Evolutionary conservation across 2,329 filamentous ascomycete genomes (phyloP).

Genomic region (Microdochium paspali): DNA sequence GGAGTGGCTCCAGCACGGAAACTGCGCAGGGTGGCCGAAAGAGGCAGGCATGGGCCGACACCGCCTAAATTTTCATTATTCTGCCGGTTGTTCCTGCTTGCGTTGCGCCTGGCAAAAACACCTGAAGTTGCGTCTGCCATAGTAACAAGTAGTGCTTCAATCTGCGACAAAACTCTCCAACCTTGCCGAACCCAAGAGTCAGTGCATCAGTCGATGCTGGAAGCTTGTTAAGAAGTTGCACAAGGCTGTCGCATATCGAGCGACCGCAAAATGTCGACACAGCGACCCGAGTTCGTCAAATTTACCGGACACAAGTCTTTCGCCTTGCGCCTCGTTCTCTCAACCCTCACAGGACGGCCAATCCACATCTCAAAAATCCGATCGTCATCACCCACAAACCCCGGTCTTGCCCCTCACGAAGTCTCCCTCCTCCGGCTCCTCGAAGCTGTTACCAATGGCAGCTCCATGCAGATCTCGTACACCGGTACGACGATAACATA

Average conservation of each 20-base stretch:
- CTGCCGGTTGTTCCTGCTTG: conserved; percentile 7
- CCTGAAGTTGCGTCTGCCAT: too few relatives aligned
- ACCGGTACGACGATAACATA: conserved; percentile 91
- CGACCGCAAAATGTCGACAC: conserved; percentile 28
- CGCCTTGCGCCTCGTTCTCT: conserved; percentile 73
- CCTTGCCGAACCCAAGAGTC: conserved; percentile 1
- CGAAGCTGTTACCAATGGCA: conserved; percentile 91
- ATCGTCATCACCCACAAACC: conserved; percentile 72
- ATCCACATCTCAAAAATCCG: conserved; percentile 93
- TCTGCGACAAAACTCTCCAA: background rate
- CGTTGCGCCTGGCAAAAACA: background rate
- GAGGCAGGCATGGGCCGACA: background rate
- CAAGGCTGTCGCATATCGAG: background rate
- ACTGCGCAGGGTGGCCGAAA: background rate
- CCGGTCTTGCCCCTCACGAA: conserved; percentile 85
- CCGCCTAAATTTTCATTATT: conserved; percentile 11
- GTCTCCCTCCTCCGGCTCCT: conserved; percentile 92
- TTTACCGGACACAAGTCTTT: conserved; percentile 83
- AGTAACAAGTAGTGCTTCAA: too few relatives aligned
- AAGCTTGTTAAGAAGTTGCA: background rate
- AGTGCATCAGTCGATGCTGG: conserved; percentile 2
- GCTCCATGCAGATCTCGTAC: conserved; percentile 89
- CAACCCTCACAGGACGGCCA: conserved; percentile 82
- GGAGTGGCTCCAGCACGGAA: background rate
- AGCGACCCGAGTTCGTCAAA: conserved; percentile 49